Conservation (phyloP, 306 rosid genomes). For the Senna tora region DNA sequence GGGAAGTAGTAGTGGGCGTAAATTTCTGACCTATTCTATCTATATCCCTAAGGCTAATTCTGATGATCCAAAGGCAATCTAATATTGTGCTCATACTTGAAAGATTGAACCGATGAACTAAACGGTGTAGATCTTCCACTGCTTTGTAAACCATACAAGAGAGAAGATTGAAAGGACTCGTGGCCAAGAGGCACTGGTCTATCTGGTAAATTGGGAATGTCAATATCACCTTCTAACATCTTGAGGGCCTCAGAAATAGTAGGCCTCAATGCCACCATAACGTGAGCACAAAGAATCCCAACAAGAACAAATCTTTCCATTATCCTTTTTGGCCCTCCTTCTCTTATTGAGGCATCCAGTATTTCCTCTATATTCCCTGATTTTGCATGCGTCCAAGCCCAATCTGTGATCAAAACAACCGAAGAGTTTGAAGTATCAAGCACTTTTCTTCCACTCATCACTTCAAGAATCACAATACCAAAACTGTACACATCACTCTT, state of each 20-base stretch:
- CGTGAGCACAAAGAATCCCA: conserved; percentile 90
- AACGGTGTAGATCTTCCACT: conserved; percentile 48
- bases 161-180: conserved; percentile 61
- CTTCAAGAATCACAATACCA: conserved; percentile 76
- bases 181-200: conserved; percentile 78
- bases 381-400: conserved; percentile 78
- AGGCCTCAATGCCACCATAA: conserved; percentile 89
- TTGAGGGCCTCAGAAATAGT: conserved; percentile 71
- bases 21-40: conserved; percentile 8
- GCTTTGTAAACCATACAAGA: conserved; percentile 32
- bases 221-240: conserved; percentile 90
- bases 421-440: conserved; percentile 55
- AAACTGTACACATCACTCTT: conserved; percentile 84
- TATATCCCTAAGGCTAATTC: conserved; percentile 7
- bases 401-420: conserved; percentile 62
- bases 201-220: conserved; percentile 70
- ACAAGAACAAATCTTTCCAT: conserved; percentile 84
- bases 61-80: conserved; percentile 15
- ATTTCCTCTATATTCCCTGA: conserved; percentile 58
- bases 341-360: conserved; percentile 50
- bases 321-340: conserved; percentile 60
- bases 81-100: conserved; percentile 10
- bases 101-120: not conserved
- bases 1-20: conserved; percentile 14
- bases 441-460: conserved; percentile 83